Evolutionary conservation across 768 basidiomycete genomes (phyloP), one percentile per base, ranked within the genome.

Genomic region (Hypsizygus marmoreus): DNA sequence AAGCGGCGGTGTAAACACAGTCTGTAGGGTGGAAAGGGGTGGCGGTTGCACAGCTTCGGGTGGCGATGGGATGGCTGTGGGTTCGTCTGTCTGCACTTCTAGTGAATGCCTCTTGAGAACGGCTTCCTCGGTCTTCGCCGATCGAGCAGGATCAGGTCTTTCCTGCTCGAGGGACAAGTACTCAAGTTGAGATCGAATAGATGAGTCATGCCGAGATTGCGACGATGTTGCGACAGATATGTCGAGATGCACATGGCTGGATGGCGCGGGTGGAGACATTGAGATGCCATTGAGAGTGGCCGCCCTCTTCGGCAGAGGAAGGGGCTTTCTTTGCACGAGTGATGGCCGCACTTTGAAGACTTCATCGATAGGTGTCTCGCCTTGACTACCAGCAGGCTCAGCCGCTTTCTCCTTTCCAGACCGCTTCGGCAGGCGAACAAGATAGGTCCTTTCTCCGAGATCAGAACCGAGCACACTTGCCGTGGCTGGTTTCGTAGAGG

Each of bases 281-380:
- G 42, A 23, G 34, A 44, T 54, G 26, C 45, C n/a, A 2, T 50
- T 36, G n/a, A 46, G 47, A 38, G 58, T 30, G 4, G 49, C 43
- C 23, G 62, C 24, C n/a, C 33, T 43, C 26, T 50, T 58, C 25
- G 61, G 62, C 8, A 62, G 45, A 17, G 61, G 63, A 25, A 64
- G 62, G 26, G 68, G 66, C 39, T 67, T 65, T 11, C 64, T 67
- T 13, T 69, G 62, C 22, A 72, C 74, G 40, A 77, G 66, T 26
- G 72, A 71, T 2, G 80, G 78, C 44, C 75, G 65, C n/a, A 82
- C 79, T 24, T 73, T 78, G 56, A 82, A 82, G 22, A 79, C 71
- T 26, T 82, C 81, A 50, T 84, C 80, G 38, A 75, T 60, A 11
- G 71, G 65, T 13, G 67, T 61, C 47, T 76, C 75, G 34, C 62